Base-by-base conservation (phyloP, 441 rosid species). In the Hura crepitans region DNA sequence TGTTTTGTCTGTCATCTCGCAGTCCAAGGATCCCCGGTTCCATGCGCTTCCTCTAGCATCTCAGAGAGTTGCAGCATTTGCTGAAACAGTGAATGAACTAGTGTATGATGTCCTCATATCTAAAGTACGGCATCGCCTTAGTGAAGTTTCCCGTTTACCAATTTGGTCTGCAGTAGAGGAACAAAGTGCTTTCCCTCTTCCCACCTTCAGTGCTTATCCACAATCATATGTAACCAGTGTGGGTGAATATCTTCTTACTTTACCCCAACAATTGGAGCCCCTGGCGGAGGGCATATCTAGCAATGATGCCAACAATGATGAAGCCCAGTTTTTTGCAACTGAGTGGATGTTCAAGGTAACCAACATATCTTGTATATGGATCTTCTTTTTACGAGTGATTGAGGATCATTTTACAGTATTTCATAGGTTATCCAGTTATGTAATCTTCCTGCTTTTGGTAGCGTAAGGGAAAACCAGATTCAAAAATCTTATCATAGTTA, bases 261-360 rank as follows among this genome's bases (percentile, higher is more conserved):
- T 95, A 69, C 99, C 98, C 53, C 99, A 95, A 71, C 99, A 95
- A 71, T 85, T 95, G 83, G 99, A 95, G 85, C 99, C 98, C 28
- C 92, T 92, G 65, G 99, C 97, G 18, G 99, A 95, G 81, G 98
- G 98, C 69, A 89, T 95, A 75, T 86, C 97, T 58, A 83, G 70
- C 65, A 85, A 82, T 30, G 97, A 95, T 65, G 73, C 86, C 67
- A 84, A 81, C 87, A 89, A 85, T 63, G 98, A 95, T 17, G 99
- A 92, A 53, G 96, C 96, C 20, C 99, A 95, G 72, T 87, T 90
- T 76, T 92, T 91, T 60, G 97, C 99, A 68, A 87, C 99, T 14
- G 99, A 95, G 81, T 95, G 99, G 99, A 95, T 95, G 99, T 92
- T 95, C 85, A 95, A 92, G 93, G 99, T 94, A 85, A 73, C 65